phyloP scores from a whole-genome alignment of 1,139 yeast genomes.

The Nakaseomyces kungkrabaensis region DNA sequence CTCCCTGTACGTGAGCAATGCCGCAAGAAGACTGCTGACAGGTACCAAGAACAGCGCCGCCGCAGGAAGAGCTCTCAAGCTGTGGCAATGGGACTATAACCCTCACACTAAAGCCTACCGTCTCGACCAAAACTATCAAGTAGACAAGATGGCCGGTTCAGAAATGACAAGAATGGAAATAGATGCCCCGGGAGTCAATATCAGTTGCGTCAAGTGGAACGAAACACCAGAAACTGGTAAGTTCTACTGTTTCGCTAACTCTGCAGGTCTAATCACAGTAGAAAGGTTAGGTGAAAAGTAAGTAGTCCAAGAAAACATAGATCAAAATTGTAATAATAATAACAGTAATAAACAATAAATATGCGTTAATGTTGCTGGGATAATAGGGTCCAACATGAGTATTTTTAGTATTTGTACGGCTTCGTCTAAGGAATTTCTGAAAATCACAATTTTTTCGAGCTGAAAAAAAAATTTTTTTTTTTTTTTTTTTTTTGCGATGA shows the following conservation, averaged over 20 bases:
- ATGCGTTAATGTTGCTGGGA: no score
- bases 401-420: background rate
- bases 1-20: constrained; percentile 35
- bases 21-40: constrained; percentile 34
- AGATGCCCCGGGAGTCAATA: constrained; percentile 44
- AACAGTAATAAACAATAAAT: no score
- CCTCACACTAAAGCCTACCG: constrained; percentile 30
- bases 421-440: background rate
- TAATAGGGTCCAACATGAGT: background rate
- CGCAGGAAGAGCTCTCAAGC: constrained; percentile 25
- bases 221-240: constrained; percentile 43
- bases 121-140: constrained; percentile 29
- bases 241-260: constrained; percentile 53
- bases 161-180: constrained; percentile 30
- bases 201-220: constrained; percentile 56
- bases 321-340: background rate
- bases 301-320: background rate
- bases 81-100: constrained; percentile 36
- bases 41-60: constrained; percentile 32
- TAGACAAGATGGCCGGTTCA: constrained; percentile 19
- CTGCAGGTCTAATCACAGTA: constrained; percentile 56
- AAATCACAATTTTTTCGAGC: background rate
- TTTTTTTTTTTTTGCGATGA: background rate
- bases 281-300: constrained; percentile 37
- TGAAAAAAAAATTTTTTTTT: background rate